Evolutionary conservation across 2,329 filamentous ascomycete species (phyloP).

Genomic region (Monilinia vaccinii-corymbosi): DNA sequence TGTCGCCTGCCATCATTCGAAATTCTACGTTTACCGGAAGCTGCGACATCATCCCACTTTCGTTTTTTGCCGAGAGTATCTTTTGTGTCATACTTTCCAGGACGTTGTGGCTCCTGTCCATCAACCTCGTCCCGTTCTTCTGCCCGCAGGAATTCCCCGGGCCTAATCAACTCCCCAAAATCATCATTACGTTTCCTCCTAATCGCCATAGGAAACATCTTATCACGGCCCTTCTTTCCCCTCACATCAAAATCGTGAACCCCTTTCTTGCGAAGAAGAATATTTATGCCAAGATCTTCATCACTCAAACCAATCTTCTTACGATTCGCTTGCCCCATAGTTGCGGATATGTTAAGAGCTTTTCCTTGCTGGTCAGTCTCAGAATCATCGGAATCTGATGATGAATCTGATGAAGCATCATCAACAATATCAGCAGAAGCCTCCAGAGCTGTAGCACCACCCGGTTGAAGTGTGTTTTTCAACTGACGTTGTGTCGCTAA

Average conservation of each 20-base stretch:
- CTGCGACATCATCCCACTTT: constrained; percentile 72
- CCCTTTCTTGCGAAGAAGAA: constrained; percentile 78
- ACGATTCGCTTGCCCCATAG: constrained; percentile 71
- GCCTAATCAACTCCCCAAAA: constrained; percentile 86
- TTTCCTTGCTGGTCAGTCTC: constrained; percentile 87
- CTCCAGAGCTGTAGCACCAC: constrained; percentile 59
- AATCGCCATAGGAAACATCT: constrained; percentile 81
- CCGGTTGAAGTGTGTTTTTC: constrained; percentile 67
- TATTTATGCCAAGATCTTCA: constrained; percentile 84
- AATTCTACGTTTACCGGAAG: constrained; percentile 32
- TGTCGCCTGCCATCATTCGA: constrained; percentile 49
- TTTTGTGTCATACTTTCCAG: constrained; percentile 41
- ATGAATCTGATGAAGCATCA: constrained; percentile 78
- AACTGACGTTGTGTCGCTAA: constrained; percentile 80
- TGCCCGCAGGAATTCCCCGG: constrained; percentile 86
- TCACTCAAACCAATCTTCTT: constrained; percentile 83
- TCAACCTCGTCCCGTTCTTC: constrained; percentile 80
- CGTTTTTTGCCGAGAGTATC: constrained; percentile 80
- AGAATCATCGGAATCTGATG: constrained; percentile 78
- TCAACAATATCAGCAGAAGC: constrained; percentile 65
- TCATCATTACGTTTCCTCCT: constrained; percentile 76
- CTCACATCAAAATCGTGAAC: constrained; percentile 92
- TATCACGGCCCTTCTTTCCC: constrained; percentile 83
- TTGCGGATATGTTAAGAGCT: constrained; percentile 79
- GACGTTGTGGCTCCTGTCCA: constrained; percentile 49